Evolutionary conservation across 805 yeast genomes (phyloP).

Genomic region (Schwanniomyces yamadae): DNA sequence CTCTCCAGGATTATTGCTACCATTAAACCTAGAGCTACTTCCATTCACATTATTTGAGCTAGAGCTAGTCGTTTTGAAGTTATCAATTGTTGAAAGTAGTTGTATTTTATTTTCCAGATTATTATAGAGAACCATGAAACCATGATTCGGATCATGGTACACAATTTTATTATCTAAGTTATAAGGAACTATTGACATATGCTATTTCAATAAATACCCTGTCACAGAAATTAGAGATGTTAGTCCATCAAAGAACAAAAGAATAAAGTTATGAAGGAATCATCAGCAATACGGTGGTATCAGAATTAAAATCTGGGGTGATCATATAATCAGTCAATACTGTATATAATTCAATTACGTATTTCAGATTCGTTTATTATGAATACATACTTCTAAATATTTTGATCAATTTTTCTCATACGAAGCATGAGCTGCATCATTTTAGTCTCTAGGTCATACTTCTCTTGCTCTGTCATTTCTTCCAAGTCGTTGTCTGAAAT

Average conservation of each 20-base stretch:
- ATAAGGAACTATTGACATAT: constrained; percentile 41
- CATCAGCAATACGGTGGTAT: too few species aligned
- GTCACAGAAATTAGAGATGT: not conserved
- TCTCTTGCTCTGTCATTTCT: constrained; percentile 15
- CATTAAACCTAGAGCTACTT: not conserved
- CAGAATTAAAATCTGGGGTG: too few species aligned
- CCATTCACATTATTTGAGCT: too few species aligned
- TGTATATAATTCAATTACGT: too few species aligned
- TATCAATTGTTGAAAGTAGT: constrained; percentile 17
- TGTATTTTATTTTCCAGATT: constrained; percentile 29
- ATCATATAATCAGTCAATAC: too few species aligned
- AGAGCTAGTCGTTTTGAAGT: too few species aligned
- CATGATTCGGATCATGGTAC: constrained; percentile 35
- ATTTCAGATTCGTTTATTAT: too few species aligned
- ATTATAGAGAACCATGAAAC: constrained; percentile 35
- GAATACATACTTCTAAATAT: not conserved
- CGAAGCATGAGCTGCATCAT: constrained; percentile 34
- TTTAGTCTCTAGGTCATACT: constrained; percentile 30
- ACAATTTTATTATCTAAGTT: constrained; percentile 28
- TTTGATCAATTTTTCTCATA: constrained; percentile 18
- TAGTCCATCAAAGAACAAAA: not conserved
- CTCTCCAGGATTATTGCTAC: not conserved
- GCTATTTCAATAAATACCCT: not conserved
- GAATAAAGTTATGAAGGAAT: not conserved
- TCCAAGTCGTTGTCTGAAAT: constrained; percentile 14